Evolutionary conservation across 306 rosid species (phyloP), one percentile per base, ranked within the genome.

Genomic region (Cicer pinnatifidum): DNA sequence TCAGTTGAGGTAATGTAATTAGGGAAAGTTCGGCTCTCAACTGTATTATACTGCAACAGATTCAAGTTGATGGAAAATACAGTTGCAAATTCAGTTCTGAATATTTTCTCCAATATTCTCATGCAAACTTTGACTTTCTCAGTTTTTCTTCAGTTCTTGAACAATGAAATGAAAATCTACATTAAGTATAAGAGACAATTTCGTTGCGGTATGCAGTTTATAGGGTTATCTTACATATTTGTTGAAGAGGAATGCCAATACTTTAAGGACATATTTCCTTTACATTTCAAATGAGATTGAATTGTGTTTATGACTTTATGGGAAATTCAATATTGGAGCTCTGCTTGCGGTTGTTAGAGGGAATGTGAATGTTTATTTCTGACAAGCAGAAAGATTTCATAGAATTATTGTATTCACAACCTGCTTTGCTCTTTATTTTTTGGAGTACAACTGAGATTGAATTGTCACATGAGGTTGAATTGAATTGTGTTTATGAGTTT

Each of bases 261-360:
- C 35, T 67, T 67, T 10, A 67, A 67, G 59, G 50, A 44, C 51
- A 33, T 67, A 15, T 45, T 28, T n/a, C 58, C 46, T 43, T 43
- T 23, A 33, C 23, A 44, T 67, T 23, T 45, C 28, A 44, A 19
- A 28, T 57, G 39, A 56, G 50, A 45, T 67, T 33, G 39, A 56
- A 13, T 43, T 47, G 44, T 67, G 44, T 47, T 76, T 69, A 53
- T 37, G 52, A 57, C 35, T 47, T 76, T 47, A 53, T 58, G 28
- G 40, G 19, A 35, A 35, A 20, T 43, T 52, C 33, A 38, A 19
- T 61, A 61, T 8, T 43, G 47, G 65, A 76, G 57, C 65, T 44
- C 43, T 28, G n/a, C 10, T 43, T 11, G 46, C 15, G 15, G 62
- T 38, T 39, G 64, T 19, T 64, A 13, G 20, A 20, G 13, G 20